Base-by-base conservation (phyloP, 768 basidiomycete species). In the Floccularia luteovirens region DNA sequence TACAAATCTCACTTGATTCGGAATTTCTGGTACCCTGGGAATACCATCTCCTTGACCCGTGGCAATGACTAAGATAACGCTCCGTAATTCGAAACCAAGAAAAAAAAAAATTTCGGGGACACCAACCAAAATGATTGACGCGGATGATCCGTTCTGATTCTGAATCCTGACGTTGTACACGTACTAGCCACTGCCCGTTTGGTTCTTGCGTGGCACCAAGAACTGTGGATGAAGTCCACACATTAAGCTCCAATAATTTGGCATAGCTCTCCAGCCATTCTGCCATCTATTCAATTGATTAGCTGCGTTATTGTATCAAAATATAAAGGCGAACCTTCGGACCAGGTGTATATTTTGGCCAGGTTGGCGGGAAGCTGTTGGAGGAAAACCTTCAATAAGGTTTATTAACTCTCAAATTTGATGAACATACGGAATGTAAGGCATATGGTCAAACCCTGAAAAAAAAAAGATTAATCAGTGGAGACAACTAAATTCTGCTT, bases 181-280 rank as follows among this genome's bases (percentile, higher is more conserved):
- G 54, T 20, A 75, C 72, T 13, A 49, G 49, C 74, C 74, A 79
- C 33, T 56, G 61, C 2, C 55, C 55, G 1, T 47, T 41, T 3
- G 52, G 45, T 33, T 64, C 64, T 33, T 62, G 62, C 17, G 49
- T 56, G 20, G 63, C 65, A 6, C 49, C 57, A 1, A 53, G 31
- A 6, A 58, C 67, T 2, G 46, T 51, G 0, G 72, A 63, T 0
- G 67, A 72, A n/a, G 70, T 75, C 81, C 81, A 82, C 4, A 78
- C 68, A 47, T 80, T 75, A 39, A 84, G 59, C 44, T 82, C 82
- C 42, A 83, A 55, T 2, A 64, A 51, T 8, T 74, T 65, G 1
- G 76, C 78, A 50, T 82, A 84, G 41, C 57, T 64, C 56, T 83
- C 82, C 2, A 85, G 65, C 78, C 79, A 83, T 43, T 77, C 73